phyloP scores from a whole-genome alignment of 129 eudicot genomes.

The Ambrosia artemisiifolia region DNA sequence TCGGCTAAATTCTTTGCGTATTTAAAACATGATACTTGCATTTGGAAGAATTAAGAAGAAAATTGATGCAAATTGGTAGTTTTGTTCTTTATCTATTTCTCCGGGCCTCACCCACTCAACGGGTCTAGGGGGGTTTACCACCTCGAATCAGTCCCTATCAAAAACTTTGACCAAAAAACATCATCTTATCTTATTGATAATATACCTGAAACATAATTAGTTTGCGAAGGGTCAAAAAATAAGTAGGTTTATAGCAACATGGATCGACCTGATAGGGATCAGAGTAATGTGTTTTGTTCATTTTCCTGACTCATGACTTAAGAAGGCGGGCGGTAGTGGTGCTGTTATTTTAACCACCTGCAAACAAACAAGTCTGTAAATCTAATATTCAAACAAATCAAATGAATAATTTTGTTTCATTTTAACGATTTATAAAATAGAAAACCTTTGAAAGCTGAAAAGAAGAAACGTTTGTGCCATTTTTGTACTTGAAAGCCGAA shows the following conservation, averaged over 20 bases:
- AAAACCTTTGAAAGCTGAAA: background rate
- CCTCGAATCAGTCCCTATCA: no score
- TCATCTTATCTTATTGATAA: background rate
- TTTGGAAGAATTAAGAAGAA: no score
- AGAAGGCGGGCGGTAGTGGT: slow-evolving; percentile 20
- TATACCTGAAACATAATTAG: background rate
- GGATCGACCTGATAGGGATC: background rate
- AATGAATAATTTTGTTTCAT: background rate
- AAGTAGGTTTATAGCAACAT: background rate
- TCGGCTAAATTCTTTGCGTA: no score
- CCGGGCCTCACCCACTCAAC: no score
- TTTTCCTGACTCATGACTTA: slow-evolving; percentile 11
- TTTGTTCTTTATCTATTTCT: no score
- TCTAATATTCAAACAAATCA: slow-evolving; percentile 2
- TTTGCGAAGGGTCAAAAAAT: background rate
- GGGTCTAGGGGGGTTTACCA: no score
- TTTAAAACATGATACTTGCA: no score
- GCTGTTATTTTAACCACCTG: slow-evolving; percentile 33
- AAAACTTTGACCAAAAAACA: background rate
- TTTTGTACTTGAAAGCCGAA: background rate
- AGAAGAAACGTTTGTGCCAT: background rate
- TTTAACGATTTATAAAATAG: background rate
- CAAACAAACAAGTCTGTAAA: background rate
- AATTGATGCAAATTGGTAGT: no score
- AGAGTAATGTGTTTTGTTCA: background rate